Conservation (phyloP, 1,139 yeast species). For the Meyerozyma athensensis region DNA sequence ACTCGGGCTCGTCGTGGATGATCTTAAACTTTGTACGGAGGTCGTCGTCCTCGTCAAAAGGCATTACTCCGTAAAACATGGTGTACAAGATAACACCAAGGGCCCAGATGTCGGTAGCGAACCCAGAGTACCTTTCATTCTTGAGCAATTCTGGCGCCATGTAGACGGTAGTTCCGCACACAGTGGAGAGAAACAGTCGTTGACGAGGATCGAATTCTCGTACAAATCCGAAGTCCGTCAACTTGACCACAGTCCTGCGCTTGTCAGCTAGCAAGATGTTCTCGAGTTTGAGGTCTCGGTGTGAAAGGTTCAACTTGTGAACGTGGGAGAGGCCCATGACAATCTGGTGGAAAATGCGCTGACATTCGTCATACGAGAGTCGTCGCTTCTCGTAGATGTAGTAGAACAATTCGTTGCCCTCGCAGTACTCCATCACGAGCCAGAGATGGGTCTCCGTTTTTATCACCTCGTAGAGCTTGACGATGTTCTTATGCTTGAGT, state of each 20-base stretch:
- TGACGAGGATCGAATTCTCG: slow-evolving; percentile 60
- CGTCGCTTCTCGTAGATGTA: slow-evolving; percentile 57
- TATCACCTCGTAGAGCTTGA: slow-evolving; percentile 79
- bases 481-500: slow-evolving; percentile 78
- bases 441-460: slow-evolving; percentile 77
- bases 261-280: slow-evolving; percentile 73
- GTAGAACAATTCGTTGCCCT: slow-evolving; percentile 81
- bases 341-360: slow-evolving; percentile 68
- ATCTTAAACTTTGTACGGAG: slow-evolving; percentile 57
- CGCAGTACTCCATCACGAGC: slow-evolving; percentile 87
- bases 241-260: slow-evolving; percentile 52
- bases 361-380: slow-evolving; percentile 51
- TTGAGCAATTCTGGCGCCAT: slow-evolving; percentile 92
- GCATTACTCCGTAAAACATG: slow-evolving; percentile 81
- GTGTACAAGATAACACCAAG: slow-evolving; percentile 92
- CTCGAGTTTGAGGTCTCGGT: slow-evolving; percentile 85
- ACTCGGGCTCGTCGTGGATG: slow-evolving; percentile 60
- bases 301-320: slow-evolving; percentile 78
- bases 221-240: slow-evolving; percentile 93
- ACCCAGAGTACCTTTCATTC: slow-evolving; percentile 71
- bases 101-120: slow-evolving; percentile 86
- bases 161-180: slow-evolving; percentile 92
- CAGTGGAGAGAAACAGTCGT: slow-evolving; percentile 62
- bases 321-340: slow-evolving; percentile 80
- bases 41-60: slow-evolving; percentile 84